These are phyloP conservation scores for Eleusine indica DNA, from an alignment of 176 grass and related monocot species.

Conservation along the genomic window DNA sequence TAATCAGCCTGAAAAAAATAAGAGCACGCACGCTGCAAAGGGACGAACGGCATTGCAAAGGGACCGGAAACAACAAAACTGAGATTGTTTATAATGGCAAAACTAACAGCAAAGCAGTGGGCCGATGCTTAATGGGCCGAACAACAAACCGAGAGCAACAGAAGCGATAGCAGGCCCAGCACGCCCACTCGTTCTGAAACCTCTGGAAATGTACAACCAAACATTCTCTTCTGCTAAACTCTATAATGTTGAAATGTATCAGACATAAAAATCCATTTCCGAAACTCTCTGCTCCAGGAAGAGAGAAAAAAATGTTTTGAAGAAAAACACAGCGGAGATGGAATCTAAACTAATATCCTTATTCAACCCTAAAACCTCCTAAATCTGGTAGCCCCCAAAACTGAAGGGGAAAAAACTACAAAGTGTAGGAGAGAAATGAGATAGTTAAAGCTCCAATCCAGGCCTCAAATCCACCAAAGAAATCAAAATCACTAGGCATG, in stretches of 20 bases:
- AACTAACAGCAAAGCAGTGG: too few relatives aligned
- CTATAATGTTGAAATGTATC: background rate
- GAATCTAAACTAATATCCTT: background rate
- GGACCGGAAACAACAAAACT: too few relatives aligned
- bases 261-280: background rate
- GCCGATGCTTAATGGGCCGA: too few relatives aligned
- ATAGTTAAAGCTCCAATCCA: background rate
- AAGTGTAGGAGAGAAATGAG: background rate
- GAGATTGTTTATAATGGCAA: too few relatives aligned
- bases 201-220: constrained; percentile 11
- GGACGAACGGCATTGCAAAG: too few relatives aligned
- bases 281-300: background rate
- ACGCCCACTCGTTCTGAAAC: too few relatives aligned
- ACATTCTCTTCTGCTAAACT: constrained; percentile 10
- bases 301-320: background rate
- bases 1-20: too few relatives aligned
- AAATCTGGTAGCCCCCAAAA: constrained; percentile 14
- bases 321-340: background rate
- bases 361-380: constrained; percentile 10
- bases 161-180: background rate
- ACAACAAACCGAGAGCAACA: background rate
- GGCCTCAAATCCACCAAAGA: constrained; percentile 25
- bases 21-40: too few relatives aligned
- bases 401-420: background rate
- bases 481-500: background rate